Base-by-base conservation (phyloP, 306 rosid species). In the Calophaca sinica region DNA sequence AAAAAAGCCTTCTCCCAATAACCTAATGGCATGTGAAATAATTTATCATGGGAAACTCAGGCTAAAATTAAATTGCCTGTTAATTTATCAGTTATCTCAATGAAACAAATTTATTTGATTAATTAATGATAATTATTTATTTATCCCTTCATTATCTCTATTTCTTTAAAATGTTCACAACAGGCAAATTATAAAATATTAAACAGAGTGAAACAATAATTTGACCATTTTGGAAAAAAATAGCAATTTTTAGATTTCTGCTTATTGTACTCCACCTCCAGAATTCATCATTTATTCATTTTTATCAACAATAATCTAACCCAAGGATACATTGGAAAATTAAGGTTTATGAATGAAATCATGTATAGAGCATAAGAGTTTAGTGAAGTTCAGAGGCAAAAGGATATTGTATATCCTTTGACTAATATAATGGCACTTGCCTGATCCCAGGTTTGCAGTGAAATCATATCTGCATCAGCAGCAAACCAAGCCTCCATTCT, bases 401-500 rank as follows among this genome's bases (percentile, higher is more conserved):
- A 78, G 10, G n/a, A 65, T 14, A 51, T 20, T 71, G 39, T 68
- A 46, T 74, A 72, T 74, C 58, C 71, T 61, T 77, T 68, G 38
- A 63, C 67, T 73, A 50, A 64, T 51, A 69, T 14, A 73, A 68
- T 44, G 73, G 70, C 48, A 86, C 90, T 88, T 85, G 82, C 96
- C 93, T 90, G 96, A 76, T 90, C 96, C 96, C 96, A 90, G 73
- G 74, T 86, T 76, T 90, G 62, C 31, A 90, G 81, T 11, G 93
- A 90, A 79, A 90, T 90, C 87, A 86, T 88, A 80, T 90, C 93
- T 9, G 91, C 93, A 77, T 90, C 93, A 32, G 96, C 93, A 68
- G 93, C 93, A 86, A 90, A 90, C 96, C 96, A 90, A 11, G 93
- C 93, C 83, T 90, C 96, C 96, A 88, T 86, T 75, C 96, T 87